Evolutionary conservation across 768 basidiomycete species (phyloP).

Genomic region (Termitomyces sp.): DNA sequence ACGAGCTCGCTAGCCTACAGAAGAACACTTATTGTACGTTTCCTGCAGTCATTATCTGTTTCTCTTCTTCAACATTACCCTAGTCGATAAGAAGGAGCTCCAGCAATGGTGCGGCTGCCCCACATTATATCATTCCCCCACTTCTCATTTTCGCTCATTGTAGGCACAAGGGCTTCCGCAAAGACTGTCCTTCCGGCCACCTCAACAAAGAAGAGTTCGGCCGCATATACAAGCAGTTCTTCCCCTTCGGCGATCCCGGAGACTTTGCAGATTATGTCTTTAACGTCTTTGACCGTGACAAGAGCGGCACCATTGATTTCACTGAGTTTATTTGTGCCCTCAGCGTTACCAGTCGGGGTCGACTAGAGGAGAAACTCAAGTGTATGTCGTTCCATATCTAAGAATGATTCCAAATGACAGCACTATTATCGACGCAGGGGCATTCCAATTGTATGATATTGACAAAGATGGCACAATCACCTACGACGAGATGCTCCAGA

Average conservation of each 20-base stretch:
- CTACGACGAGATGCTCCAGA: conserved; percentile 98
- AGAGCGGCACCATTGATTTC: conserved; percentile 97
- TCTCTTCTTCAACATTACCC: conserved; percentile 10
- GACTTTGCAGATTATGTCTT: conserved; percentile 99
- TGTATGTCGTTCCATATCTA: conserved; percentile 49
- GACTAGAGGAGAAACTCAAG: conserved; percentile 95
- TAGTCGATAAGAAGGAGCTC: conserved; percentile 95
- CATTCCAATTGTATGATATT: conserved; percentile 98
- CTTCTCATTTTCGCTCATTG: conserved; percentile 8
- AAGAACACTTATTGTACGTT: conserved; percentile 94
- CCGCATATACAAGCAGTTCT: conserved; percentile 99
- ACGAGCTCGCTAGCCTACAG: conserved; percentile 92
- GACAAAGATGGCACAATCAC: conserved; percentile 98
- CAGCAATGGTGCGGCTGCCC: conserved; percentile 72
- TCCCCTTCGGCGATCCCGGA: conserved; percentile 96
- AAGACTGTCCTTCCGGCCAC: conserved; percentile 96
- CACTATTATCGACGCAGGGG: conserved; percentile 59
- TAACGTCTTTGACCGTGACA: conserved; percentile 94
- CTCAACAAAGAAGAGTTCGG: conserved; percentile 94
- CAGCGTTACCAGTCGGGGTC: conserved; percentile 88
- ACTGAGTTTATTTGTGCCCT: conserved; percentile 99
- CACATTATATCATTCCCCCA: not conserved
- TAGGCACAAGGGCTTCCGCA: conserved; percentile 99
- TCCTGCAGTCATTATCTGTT: conserved; percentile 1
- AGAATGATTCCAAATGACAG: conserved; percentile 11